A percentile compares a stretch with the other conserved stretches of the same genome.
Conservation (phyloP, 495 filamentous ascomycete species). For the Aspergillus wentii region DNA sequence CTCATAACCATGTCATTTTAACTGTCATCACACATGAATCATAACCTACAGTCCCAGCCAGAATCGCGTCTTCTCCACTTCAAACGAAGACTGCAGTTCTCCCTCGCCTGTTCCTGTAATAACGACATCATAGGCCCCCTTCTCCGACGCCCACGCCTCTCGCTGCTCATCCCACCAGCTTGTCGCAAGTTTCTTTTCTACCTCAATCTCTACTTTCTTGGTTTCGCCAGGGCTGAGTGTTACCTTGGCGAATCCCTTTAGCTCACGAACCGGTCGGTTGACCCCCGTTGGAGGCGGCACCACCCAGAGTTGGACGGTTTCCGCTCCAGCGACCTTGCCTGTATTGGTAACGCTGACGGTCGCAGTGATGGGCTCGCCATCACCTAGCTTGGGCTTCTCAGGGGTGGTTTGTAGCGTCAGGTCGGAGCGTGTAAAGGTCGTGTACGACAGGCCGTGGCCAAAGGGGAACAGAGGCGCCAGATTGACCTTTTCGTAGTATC, state of each 20-base stretch:
- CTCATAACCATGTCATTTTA: neutral
- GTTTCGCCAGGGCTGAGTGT: slow-evolving; percentile 63
- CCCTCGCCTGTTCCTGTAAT: slow-evolving; percentile 51
- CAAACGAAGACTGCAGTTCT: slow-evolving; percentile 41
- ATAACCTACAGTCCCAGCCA: slow-evolving; percentile 42
- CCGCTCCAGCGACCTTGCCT: slow-evolving; percentile 58
- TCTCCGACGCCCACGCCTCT: slow-evolving; percentile 70
- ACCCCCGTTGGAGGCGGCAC: slow-evolving; percentile 48
- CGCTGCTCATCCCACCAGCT: slow-evolving; percentile 77
- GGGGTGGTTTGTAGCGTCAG: slow-evolving; percentile 42
- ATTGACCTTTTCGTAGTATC: slow-evolving; percentile 71
- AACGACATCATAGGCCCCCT: slow-evolving; percentile 64
- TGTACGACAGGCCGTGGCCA: slow-evolving; percentile 80
- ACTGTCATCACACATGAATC: neutral
- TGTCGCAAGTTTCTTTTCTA: slow-evolving; percentile 70
- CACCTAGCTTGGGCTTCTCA: slow-evolving; percentile 22
- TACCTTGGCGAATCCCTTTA: slow-evolving; percentile 79
- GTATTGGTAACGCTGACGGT: slow-evolving; percentile 66
- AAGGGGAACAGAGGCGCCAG: slow-evolving; percentile 70
- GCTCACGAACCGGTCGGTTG: slow-evolving; percentile 67
- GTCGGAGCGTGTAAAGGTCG: slow-evolving; percentile 64
- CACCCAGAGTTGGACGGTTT: slow-evolving; percentile 79
- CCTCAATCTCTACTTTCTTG: slow-evolving; percentile 55
- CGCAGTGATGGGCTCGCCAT: slow-evolving; percentile 51
- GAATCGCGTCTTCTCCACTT: slow-evolving; percentile 52